Evolutionary conservation across 768 basidiomycete species (phyloP), one percentile per base, ranked within the genome.

Genomic region (Xerocomus potaroensis): DNA sequence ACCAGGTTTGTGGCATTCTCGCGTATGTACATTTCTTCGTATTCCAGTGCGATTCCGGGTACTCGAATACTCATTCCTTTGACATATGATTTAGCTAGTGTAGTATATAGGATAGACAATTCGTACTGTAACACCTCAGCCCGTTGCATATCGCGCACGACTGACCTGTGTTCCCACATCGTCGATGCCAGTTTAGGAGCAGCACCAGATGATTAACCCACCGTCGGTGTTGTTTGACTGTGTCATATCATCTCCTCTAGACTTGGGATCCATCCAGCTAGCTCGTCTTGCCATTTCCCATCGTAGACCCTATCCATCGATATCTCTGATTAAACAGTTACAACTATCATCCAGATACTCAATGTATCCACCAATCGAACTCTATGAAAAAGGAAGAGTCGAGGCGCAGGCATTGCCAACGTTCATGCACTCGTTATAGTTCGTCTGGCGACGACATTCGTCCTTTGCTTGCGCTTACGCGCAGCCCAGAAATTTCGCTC

Each of bases 361-460:
- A 14, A 84, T 87, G 84, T 90, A 90, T 67, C 80, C 85, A 5
- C 69, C 73, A 3, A 79, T 79, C 48, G 67, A 82, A 51, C 86
- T 87, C 1, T 87, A 78, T 59, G 69, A 83, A 43, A 73, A 69
- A 14, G 86, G 82, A 2, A 76, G 50, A 29, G 74, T 92, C 40
- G 81, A 86, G 56, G 85, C 91, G 2, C 83, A 80, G 18, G 79
- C 83, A 47, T 68, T 58, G 1, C 42, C 54, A 19, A 49, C 49
- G 29, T 47, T 56, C 15, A 57, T 85, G n/a, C 90, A 92, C 64
- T 79, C 77, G 7, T 76, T 92, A 50, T 81, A 92, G 88, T 90
- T 53, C 50, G 77, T 71, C 27, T 29, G 22, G 43, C 53, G 66
- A 49, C 41, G 21, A 24, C 3, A 41, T 45, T 26, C 33, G 12